These are phyloP conservation scores for Penicillium canescens DNA, from an alignment of 495 filamentous ascomycete genomes.

Conservation along the genomic window DNA sequence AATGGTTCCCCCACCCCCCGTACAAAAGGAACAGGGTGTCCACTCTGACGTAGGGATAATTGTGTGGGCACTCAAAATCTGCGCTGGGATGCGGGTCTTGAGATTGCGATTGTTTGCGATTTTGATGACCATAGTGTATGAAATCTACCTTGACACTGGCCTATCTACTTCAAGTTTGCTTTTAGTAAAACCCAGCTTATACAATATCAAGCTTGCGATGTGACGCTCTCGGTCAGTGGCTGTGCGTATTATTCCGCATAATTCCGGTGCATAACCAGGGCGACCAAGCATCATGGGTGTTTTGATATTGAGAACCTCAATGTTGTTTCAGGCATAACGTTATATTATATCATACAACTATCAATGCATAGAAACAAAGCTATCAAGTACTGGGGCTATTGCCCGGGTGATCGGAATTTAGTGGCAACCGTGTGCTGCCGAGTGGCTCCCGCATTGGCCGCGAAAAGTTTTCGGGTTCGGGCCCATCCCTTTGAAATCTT, in stretches of 20 bases:
- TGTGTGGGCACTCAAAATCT: not conserved
- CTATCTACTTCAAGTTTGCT: not conserved
- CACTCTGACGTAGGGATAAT: constrained; percentile 2
- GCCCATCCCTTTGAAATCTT: constrained; percentile 40
- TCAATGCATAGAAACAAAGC: not conserved
- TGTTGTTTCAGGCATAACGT: not conserved
- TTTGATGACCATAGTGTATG: not conserved
- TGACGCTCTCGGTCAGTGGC: not conserved
- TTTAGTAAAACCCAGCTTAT: not conserved
- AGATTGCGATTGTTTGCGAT: not conserved
- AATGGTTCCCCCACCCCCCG: too few species aligned
- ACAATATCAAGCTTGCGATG: not conserved
- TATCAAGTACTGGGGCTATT: constrained; percentile 10
- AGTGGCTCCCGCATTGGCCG: constrained; percentile 34
- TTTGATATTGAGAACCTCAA: not conserved
- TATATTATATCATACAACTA: not conserved
- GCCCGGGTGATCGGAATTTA: constrained; percentile 34
- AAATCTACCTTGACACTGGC: too few species aligned
- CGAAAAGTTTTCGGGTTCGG: constrained; percentile 35
- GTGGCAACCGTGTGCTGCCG: constrained; percentile 17
- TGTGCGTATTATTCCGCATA: not conserved
- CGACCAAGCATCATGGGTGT: not conserved
- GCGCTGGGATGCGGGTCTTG: not conserved
- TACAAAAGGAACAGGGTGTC: not conserved
- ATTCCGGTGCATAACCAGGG: not conserved